These are phyloP conservation scores for Sextonia rubra DNA, from an alignment of 164 flowering plant species.

Conservation along the genomic window DNA sequence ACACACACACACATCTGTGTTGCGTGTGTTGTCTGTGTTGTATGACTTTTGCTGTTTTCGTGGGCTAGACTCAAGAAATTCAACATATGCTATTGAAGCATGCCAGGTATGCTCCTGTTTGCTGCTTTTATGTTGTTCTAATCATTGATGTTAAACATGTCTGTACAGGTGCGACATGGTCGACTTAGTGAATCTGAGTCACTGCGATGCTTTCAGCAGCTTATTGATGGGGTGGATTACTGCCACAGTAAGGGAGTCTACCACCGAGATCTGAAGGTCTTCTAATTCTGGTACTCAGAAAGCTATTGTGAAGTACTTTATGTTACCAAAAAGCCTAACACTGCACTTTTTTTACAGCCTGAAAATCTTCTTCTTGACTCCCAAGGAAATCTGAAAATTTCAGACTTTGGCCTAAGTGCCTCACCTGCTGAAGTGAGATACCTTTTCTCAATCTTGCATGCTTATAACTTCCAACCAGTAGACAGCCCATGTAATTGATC, in stretches of 20 bases:
- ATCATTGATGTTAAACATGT: slow-evolving; percentile 3
- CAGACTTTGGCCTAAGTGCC: slow-evolving; percentile 99
- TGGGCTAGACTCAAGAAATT: not conserved
- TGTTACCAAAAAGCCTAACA: slow-evolving; percentile 16
- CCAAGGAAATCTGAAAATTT: slow-evolving; percentile 82
- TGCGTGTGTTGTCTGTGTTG: not conserved
- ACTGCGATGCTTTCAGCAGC: slow-evolving; percentile 86
- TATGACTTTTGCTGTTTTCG: not conserved
- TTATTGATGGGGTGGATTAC: slow-evolving; percentile 94
- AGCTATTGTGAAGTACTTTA: slow-evolving; percentile 3
- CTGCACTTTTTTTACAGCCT: slow-evolving; percentile 51
- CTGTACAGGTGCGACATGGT: slow-evolving; percentile 73
- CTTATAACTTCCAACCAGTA: slow-evolving; percentile 2
- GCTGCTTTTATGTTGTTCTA: not conserved
- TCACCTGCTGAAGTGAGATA: slow-evolving; percentile 65
- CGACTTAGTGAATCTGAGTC: slow-evolving; percentile 87
- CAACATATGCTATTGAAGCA: not conserved
- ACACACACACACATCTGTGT: too few relatives aligned
- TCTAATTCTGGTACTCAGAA: slow-evolving; percentile 15
- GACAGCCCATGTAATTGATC: not conserved
- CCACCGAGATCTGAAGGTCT: slow-evolving; percentile 95
- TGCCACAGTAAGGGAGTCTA: slow-evolving; percentile 98
- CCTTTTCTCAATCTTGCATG: not conserved
- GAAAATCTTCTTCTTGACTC: slow-evolving; percentile 97
- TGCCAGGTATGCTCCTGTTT: not conserved